Conservation (phyloP, 1,284 basidiomycete species). For the Pterulicium gracile region DNA sequence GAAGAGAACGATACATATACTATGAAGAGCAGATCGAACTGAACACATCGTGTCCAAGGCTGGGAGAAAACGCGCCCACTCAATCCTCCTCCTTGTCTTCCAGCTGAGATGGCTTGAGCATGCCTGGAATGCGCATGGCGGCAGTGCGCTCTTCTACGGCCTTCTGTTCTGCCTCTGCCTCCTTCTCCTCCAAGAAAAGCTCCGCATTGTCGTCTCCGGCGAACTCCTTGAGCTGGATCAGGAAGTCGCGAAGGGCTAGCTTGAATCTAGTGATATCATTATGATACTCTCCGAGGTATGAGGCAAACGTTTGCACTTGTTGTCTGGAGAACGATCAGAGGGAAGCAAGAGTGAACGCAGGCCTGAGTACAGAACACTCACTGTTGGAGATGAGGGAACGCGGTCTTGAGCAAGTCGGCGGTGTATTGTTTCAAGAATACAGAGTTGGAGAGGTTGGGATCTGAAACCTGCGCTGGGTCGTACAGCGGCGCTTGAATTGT, state of each 20-base stretch:
- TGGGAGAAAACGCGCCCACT: not conserved
- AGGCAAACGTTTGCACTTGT: slow-evolving; percentile 75
- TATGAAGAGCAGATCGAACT: not conserved
- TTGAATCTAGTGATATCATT: slow-evolving; percentile 92
- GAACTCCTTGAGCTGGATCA: slow-evolving; percentile 91
- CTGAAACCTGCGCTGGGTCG: slow-evolving; percentile 67
- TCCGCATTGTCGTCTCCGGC: slow-evolving; percentile 75
- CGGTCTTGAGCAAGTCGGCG: slow-evolving; percentile 74
- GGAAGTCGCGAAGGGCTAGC: slow-evolving; percentile 84
- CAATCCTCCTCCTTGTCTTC: slow-evolving; percentile 64
- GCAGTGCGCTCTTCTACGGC: slow-evolving; percentile 57
- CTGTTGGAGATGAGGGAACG: slow-evolving; percentile 87
- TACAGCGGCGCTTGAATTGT: slow-evolving; percentile 80
- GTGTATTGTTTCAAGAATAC: slow-evolving; percentile 85
- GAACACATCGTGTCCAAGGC: not conserved
- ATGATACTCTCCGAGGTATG: slow-evolving; percentile 77
- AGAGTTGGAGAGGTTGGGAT: slow-evolving; percentile 74
- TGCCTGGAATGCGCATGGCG: slow-evolving; percentile 82
- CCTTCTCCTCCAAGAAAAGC: slow-evolving; percentile 91
- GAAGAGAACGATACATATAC: not conserved
- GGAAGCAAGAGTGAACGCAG: slow-evolving; percentile 4
- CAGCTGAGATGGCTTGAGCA: slow-evolving; percentile 93
- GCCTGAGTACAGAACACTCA: slow-evolving; percentile 27
- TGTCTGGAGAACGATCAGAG: slow-evolving; percentile 24
- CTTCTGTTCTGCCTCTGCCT: slow-evolving; percentile 59